Conservation (phyloP, 2,329 filamentous ascomycete genomes). For the Colletotrichum sp. region DNA sequence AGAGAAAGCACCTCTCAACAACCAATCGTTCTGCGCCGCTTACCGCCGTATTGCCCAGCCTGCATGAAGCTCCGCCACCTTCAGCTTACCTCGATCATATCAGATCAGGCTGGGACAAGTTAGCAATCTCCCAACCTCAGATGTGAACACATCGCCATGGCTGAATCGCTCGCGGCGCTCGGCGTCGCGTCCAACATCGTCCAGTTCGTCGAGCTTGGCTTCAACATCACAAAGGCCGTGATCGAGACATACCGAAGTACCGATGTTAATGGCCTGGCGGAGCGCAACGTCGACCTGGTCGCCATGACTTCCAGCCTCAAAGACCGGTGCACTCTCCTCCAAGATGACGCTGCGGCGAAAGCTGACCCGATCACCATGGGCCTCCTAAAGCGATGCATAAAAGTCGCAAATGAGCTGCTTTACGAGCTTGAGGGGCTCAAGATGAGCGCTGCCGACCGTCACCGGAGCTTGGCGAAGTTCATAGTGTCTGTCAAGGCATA, state of each 20-base stretch:
- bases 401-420: background rate
- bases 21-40: background rate
- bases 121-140: background rate
- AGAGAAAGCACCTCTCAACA: background rate
- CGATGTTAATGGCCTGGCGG: background rate
- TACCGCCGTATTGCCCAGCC: background rate
- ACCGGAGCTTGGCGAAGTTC: background rate
- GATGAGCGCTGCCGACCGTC: background rate
- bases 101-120: background rate
- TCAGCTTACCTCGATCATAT: background rate
- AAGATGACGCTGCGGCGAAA: background rate
- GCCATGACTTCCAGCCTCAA: background rate
- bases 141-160: background rate
- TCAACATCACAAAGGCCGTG: background rate
- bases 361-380: background rate
- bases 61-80: background rate
- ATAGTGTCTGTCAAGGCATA: background rate
- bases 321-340: background rate
- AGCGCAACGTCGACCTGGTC: background rate
- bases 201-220: constrained; percentile 10
- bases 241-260: background rate
- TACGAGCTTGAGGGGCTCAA: background rate
- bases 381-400: background rate
- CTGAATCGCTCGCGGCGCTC: constrained; percentile 38
- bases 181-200: constrained; percentile 34